Conservation (phyloP, 2,329 filamentous ascomycete genomes). For the Ophiostoma sp. region DNA sequence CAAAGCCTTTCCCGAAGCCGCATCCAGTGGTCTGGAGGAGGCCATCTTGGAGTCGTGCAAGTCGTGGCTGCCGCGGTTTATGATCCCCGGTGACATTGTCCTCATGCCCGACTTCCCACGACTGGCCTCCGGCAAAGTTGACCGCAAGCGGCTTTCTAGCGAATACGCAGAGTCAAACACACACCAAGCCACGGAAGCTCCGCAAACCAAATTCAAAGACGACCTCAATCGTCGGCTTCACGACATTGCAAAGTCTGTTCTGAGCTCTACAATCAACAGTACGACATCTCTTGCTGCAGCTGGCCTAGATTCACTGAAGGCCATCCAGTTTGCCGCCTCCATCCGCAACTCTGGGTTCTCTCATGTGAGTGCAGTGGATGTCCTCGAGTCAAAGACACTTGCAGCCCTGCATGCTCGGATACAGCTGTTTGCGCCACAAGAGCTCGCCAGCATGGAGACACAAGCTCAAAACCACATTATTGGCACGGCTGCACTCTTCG, state of each 20-base stretch:
- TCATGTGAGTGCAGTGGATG: conserved; percentile 55
- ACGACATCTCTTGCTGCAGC: conserved; percentile 36
- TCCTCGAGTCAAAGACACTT: conserved; percentile 59
- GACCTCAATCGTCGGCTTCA: conserved; percentile 41
- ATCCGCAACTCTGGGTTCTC: conserved; percentile 58
- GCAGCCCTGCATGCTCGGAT: conserved; percentile 32
- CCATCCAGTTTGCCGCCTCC: conserved; percentile 58
- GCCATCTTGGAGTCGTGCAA: conserved; percentile 61
- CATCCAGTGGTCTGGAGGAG: conserved; percentile 38
- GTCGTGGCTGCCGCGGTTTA: conserved; percentile 76
- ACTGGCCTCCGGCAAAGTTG: conserved; percentile 80
- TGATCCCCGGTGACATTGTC: conserved; percentile 76
- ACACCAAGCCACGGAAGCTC: neutral
- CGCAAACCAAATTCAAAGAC: conserved; percentile 31
- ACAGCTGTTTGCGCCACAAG: neutral
- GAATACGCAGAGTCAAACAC: conserved; percentile 45
- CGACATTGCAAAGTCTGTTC: conserved; percentile 33
- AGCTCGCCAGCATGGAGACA: neutral
- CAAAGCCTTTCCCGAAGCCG: conserved; percentile 29
- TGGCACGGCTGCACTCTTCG: neutral
- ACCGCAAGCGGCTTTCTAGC: conserved; percentile 63
- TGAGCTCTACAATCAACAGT: conserved; percentile 35
- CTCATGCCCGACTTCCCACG: conserved; percentile 66
- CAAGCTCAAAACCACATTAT: neutral
- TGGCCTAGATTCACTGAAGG: conserved; percentile 45